Evolutionary conservation across 2,329 filamentous ascomycete species (phyloP).

Genomic region (Fusarium musae): DNA sequence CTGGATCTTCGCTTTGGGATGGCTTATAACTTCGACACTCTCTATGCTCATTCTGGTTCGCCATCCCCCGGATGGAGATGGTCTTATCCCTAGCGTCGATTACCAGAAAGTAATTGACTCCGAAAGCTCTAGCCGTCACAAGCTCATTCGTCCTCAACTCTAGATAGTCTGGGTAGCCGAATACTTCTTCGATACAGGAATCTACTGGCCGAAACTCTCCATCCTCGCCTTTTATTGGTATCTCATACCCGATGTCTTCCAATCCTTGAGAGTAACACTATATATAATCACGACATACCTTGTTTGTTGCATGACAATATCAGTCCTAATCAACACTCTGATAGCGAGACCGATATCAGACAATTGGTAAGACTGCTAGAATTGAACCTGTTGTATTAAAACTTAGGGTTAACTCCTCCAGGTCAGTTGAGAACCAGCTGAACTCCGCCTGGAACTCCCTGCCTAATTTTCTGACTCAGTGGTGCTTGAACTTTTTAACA

Average conservation of each 20-base stretch:
- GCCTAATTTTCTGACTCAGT: background rate
- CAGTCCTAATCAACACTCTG: background rate
- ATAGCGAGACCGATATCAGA: background rate
- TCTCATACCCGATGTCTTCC: conserved; percentile 8
- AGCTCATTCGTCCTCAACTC: background rate
- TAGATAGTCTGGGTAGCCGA: conserved; percentile 8
- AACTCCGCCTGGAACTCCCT: conserved; percentile 7
- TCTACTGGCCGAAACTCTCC: conserved; percentile 14
- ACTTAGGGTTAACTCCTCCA: rapidly evolving
- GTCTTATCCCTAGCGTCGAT: background rate
- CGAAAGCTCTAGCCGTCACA: background rate
- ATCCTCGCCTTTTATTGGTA: conserved; percentile 16
- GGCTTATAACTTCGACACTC: conserved; percentile 7
- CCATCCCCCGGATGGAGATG: background rate
- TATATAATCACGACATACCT: background rate
- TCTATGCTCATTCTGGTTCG: background rate
- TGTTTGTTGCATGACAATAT: background rate
- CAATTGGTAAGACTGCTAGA: background rate
- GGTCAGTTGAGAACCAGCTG: conserved; percentile 15
- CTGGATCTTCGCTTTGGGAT: conserved; percentile 1
- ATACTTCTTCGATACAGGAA: conserved; percentile 14
- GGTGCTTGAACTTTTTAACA: conserved; percentile 16
- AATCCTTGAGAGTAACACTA: background rate
- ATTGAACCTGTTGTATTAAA: rapidly evolving
- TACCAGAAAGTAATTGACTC: background rate